These are phyloP conservation scores for Fagus crenata DNA, from an alignment of 306 rosid species.

Conservation along the genomic window DNA sequence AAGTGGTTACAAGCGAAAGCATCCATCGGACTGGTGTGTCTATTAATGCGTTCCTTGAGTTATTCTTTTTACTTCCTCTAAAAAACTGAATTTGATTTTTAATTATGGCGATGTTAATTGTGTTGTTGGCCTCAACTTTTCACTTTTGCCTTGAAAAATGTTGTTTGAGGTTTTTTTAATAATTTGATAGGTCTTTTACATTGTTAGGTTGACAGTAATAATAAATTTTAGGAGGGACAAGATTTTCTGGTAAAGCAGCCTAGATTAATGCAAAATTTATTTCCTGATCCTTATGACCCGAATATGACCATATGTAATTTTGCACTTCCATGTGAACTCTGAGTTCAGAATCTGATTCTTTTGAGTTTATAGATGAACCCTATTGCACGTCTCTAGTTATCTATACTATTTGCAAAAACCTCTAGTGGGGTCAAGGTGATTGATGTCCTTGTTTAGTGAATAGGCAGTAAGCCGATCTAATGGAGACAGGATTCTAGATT, in stretches of 20 bases:
- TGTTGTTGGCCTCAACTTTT: neutral
- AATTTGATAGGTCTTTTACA: neutral
- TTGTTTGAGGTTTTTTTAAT: slow-evolving; percentile 1
- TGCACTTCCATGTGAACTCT: neutral
- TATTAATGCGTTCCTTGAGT: slow-evolving; percentile 17
- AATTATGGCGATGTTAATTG: neutral
- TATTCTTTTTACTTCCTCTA: slow-evolving; percentile 8
- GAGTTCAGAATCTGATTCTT: neutral
- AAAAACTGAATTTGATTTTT: neutral
- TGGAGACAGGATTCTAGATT: neutral
- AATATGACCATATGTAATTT: neutral
- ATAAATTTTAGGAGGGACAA: neutral
- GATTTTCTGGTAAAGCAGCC: neutral
- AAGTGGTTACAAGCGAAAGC: slow-evolving; percentile 90
- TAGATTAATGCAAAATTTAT: neutral
- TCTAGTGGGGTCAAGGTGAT: neutral
- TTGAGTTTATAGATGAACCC: neutral
- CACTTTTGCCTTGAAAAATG: neutral
- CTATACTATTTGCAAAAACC: neutral
- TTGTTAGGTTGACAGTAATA: neutral
- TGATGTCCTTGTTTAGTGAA: neutral
- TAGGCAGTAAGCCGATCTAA: neutral
- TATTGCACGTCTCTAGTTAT: neutral
- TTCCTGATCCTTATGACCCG: neutral
- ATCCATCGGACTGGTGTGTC: slow-evolving; percentile 72